Base-by-base conservation (phyloP, 2,329 filamentous ascomycete species). In the Sporothrix inflata region DNA sequence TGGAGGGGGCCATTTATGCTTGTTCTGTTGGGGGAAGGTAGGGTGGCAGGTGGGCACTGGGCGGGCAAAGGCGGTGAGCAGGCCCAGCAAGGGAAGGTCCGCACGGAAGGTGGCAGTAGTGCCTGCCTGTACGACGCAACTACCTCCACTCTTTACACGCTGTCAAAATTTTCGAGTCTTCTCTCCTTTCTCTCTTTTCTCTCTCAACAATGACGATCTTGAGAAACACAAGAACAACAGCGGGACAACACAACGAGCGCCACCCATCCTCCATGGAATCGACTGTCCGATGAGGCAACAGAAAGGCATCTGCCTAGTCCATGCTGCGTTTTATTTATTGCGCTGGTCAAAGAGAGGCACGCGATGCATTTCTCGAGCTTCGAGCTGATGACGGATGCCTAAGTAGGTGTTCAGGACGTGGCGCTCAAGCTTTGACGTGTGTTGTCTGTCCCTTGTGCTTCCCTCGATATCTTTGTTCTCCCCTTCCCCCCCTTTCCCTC, bases 21-120 rank as follows among this genome's bases (percentile, higher is more conserved):
- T 69, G 66, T 69, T 69, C 66, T 69, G 66, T 49, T 66, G 63
- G 63, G 63, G 63, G 27, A 42, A 38, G 38, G n/a, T n/a, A n/a
- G n/a, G n/a, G n/a, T n/a, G 9, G 57, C 57, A 19, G 40, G 19
- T 6, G 16, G 42, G 42, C n/a, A n/a, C 21, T 40, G 57, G 19
- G 21, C 19, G 19, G 63, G 42, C 63, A 34, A 67, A 67, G 66
- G 66, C 66, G 45, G 66, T 66, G 47, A 49, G 27, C 6, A 19
- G 57, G 9, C 19, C 57, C n/a, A 61, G 57, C 34, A 63, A 63
- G 60, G 53, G n/a, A 45, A 27, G 57, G 8, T 42, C 34, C 57
- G 57, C 11, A 14, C 57, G 34, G 34, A 30, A 42, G 9, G 19
- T 40, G 30, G 30, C 30, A 34, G 30, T 34, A 34, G 38, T 4